Evolutionary conservation across 1,284 basidiomycete species (phyloP).

Genomic region (Sanghuangporus weigelae): DNA sequence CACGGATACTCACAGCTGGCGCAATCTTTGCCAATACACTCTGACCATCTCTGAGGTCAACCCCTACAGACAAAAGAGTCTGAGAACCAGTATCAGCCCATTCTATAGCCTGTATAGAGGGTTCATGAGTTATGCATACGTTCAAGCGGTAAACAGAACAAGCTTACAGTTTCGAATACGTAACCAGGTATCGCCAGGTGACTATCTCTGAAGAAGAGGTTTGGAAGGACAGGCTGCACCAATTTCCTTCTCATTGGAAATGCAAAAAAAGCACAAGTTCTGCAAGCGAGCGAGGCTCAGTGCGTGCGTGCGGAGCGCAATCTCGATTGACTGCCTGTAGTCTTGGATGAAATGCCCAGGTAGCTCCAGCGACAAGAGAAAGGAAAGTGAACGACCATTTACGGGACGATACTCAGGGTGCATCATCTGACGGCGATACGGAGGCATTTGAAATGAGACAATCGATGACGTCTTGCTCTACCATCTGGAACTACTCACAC

Average conservation of each 20-base stretch:
- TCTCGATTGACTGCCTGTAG: too few relatives aligned
- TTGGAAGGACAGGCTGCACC: conserved; percentile 33
- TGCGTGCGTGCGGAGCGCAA: too few relatives aligned
- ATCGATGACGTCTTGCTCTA: neutral
- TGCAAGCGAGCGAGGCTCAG: neutral
- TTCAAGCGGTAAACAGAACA: neutral
- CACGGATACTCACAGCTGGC: conserved; percentile 33
- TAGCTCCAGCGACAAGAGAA: too few relatives aligned
- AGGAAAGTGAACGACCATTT: too few relatives aligned
- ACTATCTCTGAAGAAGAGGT: conserved; percentile 41
- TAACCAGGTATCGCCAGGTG: conserved; percentile 62
- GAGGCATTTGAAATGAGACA: neutral
- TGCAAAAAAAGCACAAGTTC: neutral
- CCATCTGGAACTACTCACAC: neutral
- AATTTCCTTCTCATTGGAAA: conserved; percentile 27
- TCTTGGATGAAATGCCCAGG: too few relatives aligned
- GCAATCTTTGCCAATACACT: conserved; percentile 67
- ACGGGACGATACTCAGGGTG: neutral
- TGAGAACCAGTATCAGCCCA: conserved; percentile 70
- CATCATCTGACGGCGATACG: neutral
- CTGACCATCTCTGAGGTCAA: conserved; percentile 61
- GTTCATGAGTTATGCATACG: conserved; percentile 1
- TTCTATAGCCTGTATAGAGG: conserved; percentile 39
- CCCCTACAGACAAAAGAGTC: conserved; percentile 61
- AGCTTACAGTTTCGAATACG: conserved; percentile 57